A percentile compares a stretch with the other conserved stretches of the same genome.
These are phyloP conservation scores for Rhizopus microsporus DNA, from an alignment of 371 early-diverging fungal species.

Conservation along the genomic window DNA sequence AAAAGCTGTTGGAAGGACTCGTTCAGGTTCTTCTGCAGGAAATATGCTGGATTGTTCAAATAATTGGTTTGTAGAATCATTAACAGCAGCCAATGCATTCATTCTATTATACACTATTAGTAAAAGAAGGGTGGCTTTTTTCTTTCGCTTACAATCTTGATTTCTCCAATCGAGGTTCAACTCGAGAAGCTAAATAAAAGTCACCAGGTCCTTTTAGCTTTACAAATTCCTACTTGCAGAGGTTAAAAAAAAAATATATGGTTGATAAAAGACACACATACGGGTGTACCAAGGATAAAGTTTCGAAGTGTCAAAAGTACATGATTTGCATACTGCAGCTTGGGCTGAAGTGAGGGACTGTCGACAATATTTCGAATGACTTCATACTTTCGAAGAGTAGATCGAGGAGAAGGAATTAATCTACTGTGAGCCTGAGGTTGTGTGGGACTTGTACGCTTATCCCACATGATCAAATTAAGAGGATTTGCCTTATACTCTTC, in stretches of 20 bases:
- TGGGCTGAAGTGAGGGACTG: conserved; percentile 53
- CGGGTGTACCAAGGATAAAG: conserved; percentile 51
- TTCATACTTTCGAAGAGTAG: conserved; percentile 33
- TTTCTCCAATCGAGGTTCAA: conserved; percentile 54
- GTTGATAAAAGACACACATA: conserved; percentile 30
- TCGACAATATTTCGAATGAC: conserved; percentile 46
- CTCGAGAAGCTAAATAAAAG: conserved; percentile 65
- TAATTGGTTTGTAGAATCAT: conserved; percentile 46
- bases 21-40: conserved; percentile 28
- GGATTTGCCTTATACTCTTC: conserved; percentile 79
- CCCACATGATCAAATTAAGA: conserved; percentile 60
- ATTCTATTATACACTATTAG: conserved; percentile 21
- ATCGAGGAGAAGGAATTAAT: conserved; percentile 42
- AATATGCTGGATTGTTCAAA: conserved; percentile 40
- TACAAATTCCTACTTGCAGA: conserved; percentile 59
- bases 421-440: conserved; percentile 32
- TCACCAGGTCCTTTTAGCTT: conserved; percentile 71
- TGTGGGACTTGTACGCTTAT: conserved; percentile 47
- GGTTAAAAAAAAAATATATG: conserved; percentile 18
- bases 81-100: conserved; percentile 45
- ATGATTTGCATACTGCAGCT: conserved; percentile 39
- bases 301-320: conserved; percentile 37
- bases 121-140: background rate
- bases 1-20: background rate
- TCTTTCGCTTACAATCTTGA: conserved; percentile 41